Base-by-base conservation (phyloP, 805 yeast species). In the Saccharomycopsis schoenii region DNA sequence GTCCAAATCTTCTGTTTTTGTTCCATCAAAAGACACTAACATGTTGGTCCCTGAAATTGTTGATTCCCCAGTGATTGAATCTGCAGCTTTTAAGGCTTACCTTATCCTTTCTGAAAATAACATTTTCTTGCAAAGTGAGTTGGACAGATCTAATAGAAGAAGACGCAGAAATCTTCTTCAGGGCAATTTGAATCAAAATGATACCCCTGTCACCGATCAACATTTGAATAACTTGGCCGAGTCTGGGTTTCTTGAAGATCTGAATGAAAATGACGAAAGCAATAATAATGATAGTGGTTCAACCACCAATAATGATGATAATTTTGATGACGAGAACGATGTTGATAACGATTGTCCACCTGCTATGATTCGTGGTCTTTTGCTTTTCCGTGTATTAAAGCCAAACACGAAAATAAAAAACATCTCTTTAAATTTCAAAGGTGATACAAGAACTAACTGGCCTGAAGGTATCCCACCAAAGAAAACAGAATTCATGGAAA, bases 401-500 rank as follows among this genome's bases (percentile, higher is more conserved):
- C 85, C 93, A 0, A 64, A 64, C 34, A 77, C 85, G 36, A 88
- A 84, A 69, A 75, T 92, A 63, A 89, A 87, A 71, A 70, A 80
- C 19, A 81, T 92, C 12, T 70, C 74, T 4, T 75, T 92, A 56
- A 75, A 77, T 1, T 83, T 92, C 66, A 78, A 78, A 58, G 97
- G 97, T 0, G 69, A 71, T 1, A 81, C 88, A 42, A 79, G 88
- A 65, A 92, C 97, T 0, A 97, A 92, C 63, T 92, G 97, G 97
- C 97, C 97, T 2, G 97, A 94, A 69, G 99, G 99, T 1, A 92
- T 93, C 19, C 98, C 98, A 0, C 97, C 97, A 0, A 89, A 87
- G 69, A 84, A 84, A 66, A 76, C 77, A 17, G 87, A 84, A 14
- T 84, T 81, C 63, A 71, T 72, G 40, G 99, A 94, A 66, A 71